Conservation (phyloP, 2,329 filamentous ascomycete species). For the Cytospora paraplurivora region DNA sequence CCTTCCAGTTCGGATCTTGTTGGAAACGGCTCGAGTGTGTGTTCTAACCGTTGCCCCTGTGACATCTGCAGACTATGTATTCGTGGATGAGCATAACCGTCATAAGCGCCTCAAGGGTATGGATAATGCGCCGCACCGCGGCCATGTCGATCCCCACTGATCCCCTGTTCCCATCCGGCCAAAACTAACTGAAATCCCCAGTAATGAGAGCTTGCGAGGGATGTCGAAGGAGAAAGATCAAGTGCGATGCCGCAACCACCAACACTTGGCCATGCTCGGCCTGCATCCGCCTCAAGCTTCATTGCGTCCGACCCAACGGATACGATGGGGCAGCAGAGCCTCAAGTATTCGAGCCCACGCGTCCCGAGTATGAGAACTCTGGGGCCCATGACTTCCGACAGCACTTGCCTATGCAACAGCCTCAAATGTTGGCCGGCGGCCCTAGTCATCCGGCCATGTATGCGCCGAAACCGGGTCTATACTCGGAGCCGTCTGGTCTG, state of each 20-base stretch:
- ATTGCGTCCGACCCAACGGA: slow-evolving; percentile 87
- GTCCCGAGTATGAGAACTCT: slow-evolving; percentile 45
- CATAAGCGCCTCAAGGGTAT: slow-evolving; percentile 94
- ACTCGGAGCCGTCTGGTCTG: slow-evolving; percentile 47
- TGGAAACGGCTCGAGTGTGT: background rate
- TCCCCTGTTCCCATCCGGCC: background rate
- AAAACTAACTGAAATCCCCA: slow-evolving; percentile 40
- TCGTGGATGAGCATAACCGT: slow-evolving; percentile 97
- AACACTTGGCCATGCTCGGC: slow-evolving; percentile 98
- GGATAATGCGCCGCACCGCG: slow-evolving; percentile 27
- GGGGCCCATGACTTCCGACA: slow-evolving; percentile 52
- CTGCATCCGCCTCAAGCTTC: slow-evolving; percentile 87
- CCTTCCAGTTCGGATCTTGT: slow-evolving; percentile 21
- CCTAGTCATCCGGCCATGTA: slow-evolving; percentile 44
- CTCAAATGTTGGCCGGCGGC: slow-evolving; percentile 45
- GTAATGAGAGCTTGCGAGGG: slow-evolving; percentile 98
- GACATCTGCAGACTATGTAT: slow-evolving; percentile 79
- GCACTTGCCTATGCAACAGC: slow-evolving; percentile 52
- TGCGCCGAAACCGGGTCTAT: slow-evolving; percentile 48
- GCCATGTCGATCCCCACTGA: background rate
- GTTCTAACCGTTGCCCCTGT: slow-evolving; percentile 36
- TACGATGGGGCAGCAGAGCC: slow-evolving; percentile 62
- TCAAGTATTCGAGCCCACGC: slow-evolving; percentile 48
- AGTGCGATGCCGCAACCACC: slow-evolving; percentile 94
- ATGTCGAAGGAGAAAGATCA: slow-evolving; percentile 93